Percentiles rank a stretch among this genome's conserved stretches.
These are phyloP conservation scores for Neoascochyta sp. DNA, from an alignment of 2,329 filamentous ascomycete genomes.

Conservation along the genomic window DNA sequence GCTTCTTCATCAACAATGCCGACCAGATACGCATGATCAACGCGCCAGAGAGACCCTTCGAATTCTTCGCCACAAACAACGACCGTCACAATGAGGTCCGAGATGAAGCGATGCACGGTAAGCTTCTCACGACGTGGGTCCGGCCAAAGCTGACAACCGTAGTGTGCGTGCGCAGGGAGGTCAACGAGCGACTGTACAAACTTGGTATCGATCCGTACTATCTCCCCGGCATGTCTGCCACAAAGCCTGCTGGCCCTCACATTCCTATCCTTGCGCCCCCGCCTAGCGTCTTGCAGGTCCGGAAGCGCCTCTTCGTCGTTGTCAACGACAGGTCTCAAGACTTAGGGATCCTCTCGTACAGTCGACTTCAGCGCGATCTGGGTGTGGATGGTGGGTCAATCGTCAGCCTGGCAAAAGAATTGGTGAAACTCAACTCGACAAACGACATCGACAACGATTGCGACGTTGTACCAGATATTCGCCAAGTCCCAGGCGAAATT, in stretches of 20 bases:
- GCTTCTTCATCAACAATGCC: conserved; percentile 73
- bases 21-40: conserved; percentile 71
- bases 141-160: conserved; percentile 6
- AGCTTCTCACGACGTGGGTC: conserved; percentile 13
- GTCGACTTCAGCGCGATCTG: conserved; percentile 59
- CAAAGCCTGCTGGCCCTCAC: conserved; percentile 49
- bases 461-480: conserved; percentile 11
- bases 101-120: conserved; percentile 66
- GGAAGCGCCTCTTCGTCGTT: conserved; percentile 66
- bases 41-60: conserved; percentile 66
- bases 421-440: conserved; percentile 29
- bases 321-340: conserved; percentile 77
- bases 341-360: conserved; percentile 70
- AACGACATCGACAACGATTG: conserved; percentile 19
- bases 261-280: conserved; percentile 65
- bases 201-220: conserved; percentile 58
- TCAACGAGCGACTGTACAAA: conserved; percentile 59
- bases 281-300: conserved; percentile 49
- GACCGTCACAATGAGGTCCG: conserved; percentile 74
- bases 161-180: conserved; percentile 62
- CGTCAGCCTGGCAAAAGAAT: conserved; percentile 57
- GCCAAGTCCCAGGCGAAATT: too few relatives aligned
- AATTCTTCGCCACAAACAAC: conserved; percentile 70
- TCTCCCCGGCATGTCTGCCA: conserved; percentile 56
- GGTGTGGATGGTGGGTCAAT: conserved; percentile 69